Evolutionary conservation across 2,329 filamentous ascomycete genomes (phyloP).

Genomic region (Sporothrix schenckii): DNA sequence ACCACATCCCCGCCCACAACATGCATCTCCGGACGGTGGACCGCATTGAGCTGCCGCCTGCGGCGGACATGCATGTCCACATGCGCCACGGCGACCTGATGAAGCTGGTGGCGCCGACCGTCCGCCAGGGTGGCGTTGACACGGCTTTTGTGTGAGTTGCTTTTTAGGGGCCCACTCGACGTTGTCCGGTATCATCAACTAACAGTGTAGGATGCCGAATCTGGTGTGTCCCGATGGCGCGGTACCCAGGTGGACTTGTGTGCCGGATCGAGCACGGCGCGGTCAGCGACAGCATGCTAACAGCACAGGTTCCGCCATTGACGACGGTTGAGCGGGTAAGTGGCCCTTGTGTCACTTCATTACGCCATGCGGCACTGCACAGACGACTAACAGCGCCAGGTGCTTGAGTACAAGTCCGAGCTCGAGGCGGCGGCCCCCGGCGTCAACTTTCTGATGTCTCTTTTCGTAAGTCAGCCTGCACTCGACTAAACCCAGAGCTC

Average conservation of each 20-base stretch:
- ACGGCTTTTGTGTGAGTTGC: constrained; percentile 37
- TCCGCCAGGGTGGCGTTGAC: constrained; percentile 42
- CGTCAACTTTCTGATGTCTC: constrained; percentile 73
- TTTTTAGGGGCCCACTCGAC: neutral
- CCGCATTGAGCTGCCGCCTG: constrained; percentile 59
- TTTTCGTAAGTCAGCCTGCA: constrained; percentile 48
- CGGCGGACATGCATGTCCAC: constrained; percentile 72
- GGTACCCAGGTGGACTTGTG: neutral
- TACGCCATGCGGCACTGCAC: neutral
- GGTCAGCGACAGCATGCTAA: neutral
- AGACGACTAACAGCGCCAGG: constrained; percentile 46
- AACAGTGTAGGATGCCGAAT: constrained; percentile 58
- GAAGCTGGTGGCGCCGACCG: constrained; percentile 55
- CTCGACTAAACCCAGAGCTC: too few species aligned
- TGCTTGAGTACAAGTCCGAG: constrained; percentile 66
- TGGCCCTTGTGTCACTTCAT: neutral
- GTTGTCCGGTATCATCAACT: constrained; percentile 50
- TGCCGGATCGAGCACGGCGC: neutral
- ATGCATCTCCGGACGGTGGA: constrained; percentile 41
- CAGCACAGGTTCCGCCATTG: constrained; percentile 35
- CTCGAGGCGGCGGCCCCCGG: constrained; percentile 63
- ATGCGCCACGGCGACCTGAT: constrained; percentile 69
- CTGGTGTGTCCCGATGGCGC: constrained; percentile 30
- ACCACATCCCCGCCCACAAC: constrained; percentile 16
- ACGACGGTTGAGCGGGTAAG: constrained; percentile 34